Evolutionary conservation across 2,329 filamentous ascomycete genomes (phyloP).

Genomic region (Gnomoniopsis sp.): DNA sequence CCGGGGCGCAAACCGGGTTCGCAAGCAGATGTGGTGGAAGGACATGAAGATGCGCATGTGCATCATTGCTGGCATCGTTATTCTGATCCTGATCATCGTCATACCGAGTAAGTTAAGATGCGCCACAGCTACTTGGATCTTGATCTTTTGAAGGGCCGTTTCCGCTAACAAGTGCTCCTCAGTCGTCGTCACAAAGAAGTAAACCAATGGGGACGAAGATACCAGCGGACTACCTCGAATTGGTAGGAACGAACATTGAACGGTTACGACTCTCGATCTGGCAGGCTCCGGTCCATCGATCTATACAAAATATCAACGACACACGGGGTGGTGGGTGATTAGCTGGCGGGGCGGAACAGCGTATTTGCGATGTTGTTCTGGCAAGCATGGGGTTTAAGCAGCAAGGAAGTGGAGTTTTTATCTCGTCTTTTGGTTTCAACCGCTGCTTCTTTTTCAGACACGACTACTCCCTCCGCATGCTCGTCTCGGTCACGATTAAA

Average conservation of each 20-base stretch:
- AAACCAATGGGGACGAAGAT: neutral
- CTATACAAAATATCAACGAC: neutral
- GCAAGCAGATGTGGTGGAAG: constrained; percentile 99
- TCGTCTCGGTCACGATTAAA: constrained; percentile 20
- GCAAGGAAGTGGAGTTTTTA: constrained; percentile 1
- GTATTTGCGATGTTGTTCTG: neutral
- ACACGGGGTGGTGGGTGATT: neutral
- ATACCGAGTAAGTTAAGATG: constrained; percentile 70
- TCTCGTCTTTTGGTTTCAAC: constrained; percentile 15
- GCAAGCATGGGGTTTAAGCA: constrained; percentile 6
- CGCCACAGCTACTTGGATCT: too few species aligned
- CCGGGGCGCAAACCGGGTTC: constrained; percentile 90
- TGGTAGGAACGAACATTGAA: constrained; percentile 10
- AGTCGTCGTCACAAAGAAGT: constrained; percentile 20
- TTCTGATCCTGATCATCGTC: constrained; percentile 91
- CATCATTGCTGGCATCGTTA: constrained; percentile 83
- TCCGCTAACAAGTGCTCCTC: neutral
- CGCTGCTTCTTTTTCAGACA: constrained; percentile 11
- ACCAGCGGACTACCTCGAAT: constrained; percentile 3
- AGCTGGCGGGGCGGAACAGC: neutral
- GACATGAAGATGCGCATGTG: constrained; percentile 99
- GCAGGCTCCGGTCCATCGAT: constrained; percentile 7
- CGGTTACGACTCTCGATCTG: constrained; percentile 3
- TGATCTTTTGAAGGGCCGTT: too few species aligned
- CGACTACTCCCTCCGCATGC: neutral